A percentile compares a stretch with the other conserved stretches of the same genome.
Conservation (phyloP, 371 early-diverging fungal species). For the Mucor racemosus region DNA sequence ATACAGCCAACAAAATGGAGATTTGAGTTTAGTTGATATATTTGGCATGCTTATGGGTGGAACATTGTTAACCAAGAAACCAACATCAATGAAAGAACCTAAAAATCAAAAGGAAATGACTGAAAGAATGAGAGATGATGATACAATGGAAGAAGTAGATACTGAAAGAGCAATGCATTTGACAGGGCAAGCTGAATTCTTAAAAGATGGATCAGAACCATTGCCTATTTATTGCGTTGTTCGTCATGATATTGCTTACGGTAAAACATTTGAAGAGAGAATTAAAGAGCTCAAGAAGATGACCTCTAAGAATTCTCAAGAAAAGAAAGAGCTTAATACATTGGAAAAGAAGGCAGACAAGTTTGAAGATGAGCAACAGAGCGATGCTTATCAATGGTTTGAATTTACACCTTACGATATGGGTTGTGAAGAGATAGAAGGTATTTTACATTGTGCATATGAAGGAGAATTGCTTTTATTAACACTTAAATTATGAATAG, state of each 20-base stretch:
- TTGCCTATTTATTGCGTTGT: conserved; percentile 81
- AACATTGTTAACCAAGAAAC: conserved; percentile 53
- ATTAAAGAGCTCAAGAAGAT: conserved; percentile 10
- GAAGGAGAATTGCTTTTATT: background rate
- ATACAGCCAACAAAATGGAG: conserved; percentile 51
- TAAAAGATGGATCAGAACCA: conserved; percentile 68
- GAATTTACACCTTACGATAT: conserved; percentile 78
- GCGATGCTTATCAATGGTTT: conserved; percentile 72
- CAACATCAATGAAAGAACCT: background rate
- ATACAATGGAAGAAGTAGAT: conserved; percentile 23
- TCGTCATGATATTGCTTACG: conserved; percentile 62
- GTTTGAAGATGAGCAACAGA: conserved; percentile 20
- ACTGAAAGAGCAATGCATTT: conserved; percentile 18
- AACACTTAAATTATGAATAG: conserved; percentile 15
- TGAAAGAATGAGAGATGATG: conserved; percentile 9
- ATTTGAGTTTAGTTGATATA: conserved; percentile 64
- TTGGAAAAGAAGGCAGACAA: conserved; percentile 23
- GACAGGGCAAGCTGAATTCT: conserved; percentile 40
- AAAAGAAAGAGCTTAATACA: conserved; percentile 11
- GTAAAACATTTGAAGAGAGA: conserved; percentile 34
- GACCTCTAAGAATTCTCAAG: background rate
- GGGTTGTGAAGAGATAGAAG: conserved; percentile 72
- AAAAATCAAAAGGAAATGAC: conserved; percentile 17
- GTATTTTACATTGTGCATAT: conserved; percentile 28
- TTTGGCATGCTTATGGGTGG: conserved; percentile 69